Base-by-base conservation (phyloP, 2,329 filamentous ascomycete species). In the Mariannaea elegans region DNA sequence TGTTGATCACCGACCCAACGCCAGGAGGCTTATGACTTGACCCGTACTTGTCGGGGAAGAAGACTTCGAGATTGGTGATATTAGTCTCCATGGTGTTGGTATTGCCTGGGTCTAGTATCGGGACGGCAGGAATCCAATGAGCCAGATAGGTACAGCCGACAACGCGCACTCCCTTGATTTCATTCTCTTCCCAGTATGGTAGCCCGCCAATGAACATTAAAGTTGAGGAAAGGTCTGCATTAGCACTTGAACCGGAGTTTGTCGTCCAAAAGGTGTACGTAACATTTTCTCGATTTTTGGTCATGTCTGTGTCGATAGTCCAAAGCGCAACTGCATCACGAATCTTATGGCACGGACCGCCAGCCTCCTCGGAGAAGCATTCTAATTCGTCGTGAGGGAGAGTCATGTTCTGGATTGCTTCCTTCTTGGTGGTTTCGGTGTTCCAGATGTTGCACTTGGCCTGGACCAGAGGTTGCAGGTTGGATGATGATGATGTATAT, bases 391-490 rank as follows among this genome's bases (percentile, higher is more conserved):
- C n/a, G 10, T 34, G 44, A 6, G 53, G 53, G 9, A 34, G 50
- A 3, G 10, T 14, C 16, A 56, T 14, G 7, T 49, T 41, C 7
- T 23, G 27, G 18, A 50, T 24, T 13, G 29, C 12, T 9, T 44
- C 16, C 10, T 24, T 18, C 18, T 23, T 36, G 13, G 27, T 34
- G 24, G 14, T 49, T 18, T n/a, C 21, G 14, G 27, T 44, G 48
- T 38, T 56, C 53, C 44, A 49, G 13, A 44, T 36, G n/a, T 56
- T 42, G 53, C 53, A 56, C 16, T 56, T 56, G 13, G 38, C 27
- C 27, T 56, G 48, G 6, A 56, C 45, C 19, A 56, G 46, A 13
- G 53, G 53, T 14, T 56, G 53, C 23, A 48, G 47, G 16, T 31
- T 44, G 7, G 12, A 4, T 6, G 53, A 49, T 13, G 36, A 34